Evolutionary conservation across 768 basidiomycete species (phyloP).

Genomic region (Tulasnella sp.): DNA sequence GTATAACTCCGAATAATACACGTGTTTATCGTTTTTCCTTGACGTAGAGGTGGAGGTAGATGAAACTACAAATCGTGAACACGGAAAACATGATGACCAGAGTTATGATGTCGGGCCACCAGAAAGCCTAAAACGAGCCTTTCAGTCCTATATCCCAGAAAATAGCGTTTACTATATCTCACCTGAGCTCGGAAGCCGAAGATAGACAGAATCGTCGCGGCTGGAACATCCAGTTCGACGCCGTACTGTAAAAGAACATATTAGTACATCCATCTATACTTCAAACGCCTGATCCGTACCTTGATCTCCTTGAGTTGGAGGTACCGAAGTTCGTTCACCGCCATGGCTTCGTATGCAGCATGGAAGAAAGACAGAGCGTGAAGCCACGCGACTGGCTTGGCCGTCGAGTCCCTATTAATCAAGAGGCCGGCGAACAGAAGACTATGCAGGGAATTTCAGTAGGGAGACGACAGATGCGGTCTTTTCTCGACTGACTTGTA

Average conservation of each 20-base stretch:
- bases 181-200: slow-evolving; percentile 88
- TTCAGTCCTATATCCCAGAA: not conserved
- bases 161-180: slow-evolving; percentile 7
- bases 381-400: slow-evolving; percentile 64
- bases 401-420: slow-evolving; percentile 84
- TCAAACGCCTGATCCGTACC: slow-evolving; percentile 33
- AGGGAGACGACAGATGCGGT: not conserved
- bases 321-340: slow-evolving; percentile 96
- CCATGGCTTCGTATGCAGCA: slow-evolving; percentile 91
- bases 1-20: not conserved
- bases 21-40: slow-evolving; percentile 50
- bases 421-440: slow-evolving; percentile 90
- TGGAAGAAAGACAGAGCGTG: slow-evolving; percentile 96
- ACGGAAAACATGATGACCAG: slow-evolving; percentile 76
- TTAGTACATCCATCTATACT: not conserved
- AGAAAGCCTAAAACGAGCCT: slow-evolving; percentile 58
- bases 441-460: slow-evolving; percentile 30
- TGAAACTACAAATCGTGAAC: slow-evolving; percentile 66
- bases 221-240: slow-evolving; percentile 91
- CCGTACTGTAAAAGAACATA: slow-evolving; percentile 53
- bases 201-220: slow-evolving; percentile 86
- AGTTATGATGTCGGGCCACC: slow-evolving; percentile 93
- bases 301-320: slow-evolving; percentile 84
- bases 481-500: slow-evolving; percentile 66
- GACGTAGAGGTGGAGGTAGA: slow-evolving; percentile 78